Evolutionary conservation across 495 filamentous ascomycete species (phyloP).

Genomic region (Thermothielavioides terrestris): DNA sequence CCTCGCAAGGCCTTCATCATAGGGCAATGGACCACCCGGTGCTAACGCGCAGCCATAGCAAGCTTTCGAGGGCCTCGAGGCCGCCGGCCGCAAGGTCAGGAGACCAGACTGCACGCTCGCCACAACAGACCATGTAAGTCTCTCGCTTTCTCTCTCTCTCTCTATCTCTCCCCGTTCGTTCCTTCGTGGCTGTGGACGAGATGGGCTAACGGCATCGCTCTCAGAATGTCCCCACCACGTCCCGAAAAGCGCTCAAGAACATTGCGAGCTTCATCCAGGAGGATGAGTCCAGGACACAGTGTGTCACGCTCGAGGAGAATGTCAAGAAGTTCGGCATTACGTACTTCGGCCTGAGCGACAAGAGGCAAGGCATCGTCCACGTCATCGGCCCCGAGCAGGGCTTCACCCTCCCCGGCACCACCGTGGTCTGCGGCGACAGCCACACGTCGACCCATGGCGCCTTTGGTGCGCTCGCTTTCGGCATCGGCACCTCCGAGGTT

Average conservation of each 20-base stretch:
- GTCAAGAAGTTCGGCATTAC: constrained; percentile 94
- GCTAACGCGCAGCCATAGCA: constrained; percentile 45
- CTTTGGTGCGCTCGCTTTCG: constrained; percentile 90
- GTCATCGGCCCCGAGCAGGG: constrained; percentile 99
- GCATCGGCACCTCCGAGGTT: constrained; percentile 96
- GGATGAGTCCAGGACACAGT: constrained; percentile 86
- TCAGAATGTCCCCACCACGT: constrained; percentile 85
- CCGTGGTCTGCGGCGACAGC: constrained; percentile 93
- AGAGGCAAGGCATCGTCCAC: constrained; percentile 96
- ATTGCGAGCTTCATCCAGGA: constrained; percentile 84
- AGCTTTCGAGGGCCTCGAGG: constrained; percentile 92
- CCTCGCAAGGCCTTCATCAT: not conserved
- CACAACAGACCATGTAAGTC: constrained; percentile 94
- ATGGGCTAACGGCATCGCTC: not conserved
- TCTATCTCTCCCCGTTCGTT: no score
- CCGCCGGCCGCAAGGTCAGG: constrained; percentile 77
- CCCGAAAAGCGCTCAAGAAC: constrained; percentile 81
- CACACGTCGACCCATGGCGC: constrained; percentile 98
- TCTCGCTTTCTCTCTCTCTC: no score
- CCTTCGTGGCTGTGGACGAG: not conserved
- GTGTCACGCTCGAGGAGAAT: constrained; percentile 91
- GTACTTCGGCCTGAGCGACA: constrained; percentile 94
- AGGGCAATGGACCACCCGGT: not conserved
- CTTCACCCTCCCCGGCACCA: constrained; percentile 95
- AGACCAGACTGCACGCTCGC: constrained; percentile 93